Conservation (phyloP, 768 basidiomycete genomes). For the Hericium coralloides region DNA sequence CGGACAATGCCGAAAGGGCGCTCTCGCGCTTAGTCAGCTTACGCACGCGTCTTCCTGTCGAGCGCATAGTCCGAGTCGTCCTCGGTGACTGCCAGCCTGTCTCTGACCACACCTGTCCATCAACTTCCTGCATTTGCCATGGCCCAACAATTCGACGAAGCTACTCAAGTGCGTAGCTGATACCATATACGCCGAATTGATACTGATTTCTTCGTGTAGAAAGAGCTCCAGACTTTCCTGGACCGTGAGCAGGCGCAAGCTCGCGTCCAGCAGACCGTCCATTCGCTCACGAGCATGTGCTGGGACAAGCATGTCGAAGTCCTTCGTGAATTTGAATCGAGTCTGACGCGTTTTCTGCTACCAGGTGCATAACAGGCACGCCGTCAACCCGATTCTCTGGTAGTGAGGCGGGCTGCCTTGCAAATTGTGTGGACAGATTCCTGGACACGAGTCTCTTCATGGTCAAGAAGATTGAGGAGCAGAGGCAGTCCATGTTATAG, state of each 20-base stretch:
- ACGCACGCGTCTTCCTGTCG: too few relatives aligned
- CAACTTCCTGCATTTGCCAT: conserved; percentile 20
- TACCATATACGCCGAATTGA: neutral
- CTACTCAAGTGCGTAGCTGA: conserved; percentile 58
- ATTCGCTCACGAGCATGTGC: conserved; percentile 74
- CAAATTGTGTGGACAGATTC: conserved; percentile 89
- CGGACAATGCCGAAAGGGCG: too few relatives aligned
- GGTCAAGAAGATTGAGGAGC: conserved; percentile 50
- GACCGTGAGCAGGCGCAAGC: conserved; percentile 80
- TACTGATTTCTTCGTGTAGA: conserved; percentile 33
- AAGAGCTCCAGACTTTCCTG: conserved; percentile 73
- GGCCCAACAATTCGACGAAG: conserved; percentile 64
- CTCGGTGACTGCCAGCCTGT: too few relatives aligned
- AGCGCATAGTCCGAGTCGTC: too few relatives aligned
- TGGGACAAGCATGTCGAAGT: conserved; percentile 78
- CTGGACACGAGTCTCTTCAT: conserved; percentile 80
- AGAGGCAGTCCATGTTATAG: conserved; percentile 9
- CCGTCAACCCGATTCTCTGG: conserved; percentile 74
- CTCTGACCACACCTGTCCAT: too few relatives aligned
- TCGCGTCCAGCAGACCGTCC: conserved; percentile 57
- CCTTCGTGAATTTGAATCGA: neutral
- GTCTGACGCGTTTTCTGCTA: neutral
- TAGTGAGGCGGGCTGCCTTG: conserved; percentile 72
- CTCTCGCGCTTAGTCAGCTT: too few relatives aligned
- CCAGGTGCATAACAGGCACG: conserved; percentile 72